Conservation (phyloP, 208 protist genomes). For the Leishmania lainsoni region DNA sequence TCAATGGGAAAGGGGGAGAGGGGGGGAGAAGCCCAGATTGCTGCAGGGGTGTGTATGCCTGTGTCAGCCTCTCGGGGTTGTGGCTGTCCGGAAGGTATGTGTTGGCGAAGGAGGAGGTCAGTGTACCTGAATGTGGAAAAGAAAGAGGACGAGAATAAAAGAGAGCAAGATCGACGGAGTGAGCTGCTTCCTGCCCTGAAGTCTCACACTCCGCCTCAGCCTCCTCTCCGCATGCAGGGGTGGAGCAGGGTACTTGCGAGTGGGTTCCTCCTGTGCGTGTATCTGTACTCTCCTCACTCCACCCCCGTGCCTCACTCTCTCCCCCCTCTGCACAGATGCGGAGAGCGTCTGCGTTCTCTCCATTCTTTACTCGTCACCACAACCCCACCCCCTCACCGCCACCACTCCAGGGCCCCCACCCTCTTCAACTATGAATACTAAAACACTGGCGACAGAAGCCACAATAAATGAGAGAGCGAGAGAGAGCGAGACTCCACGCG, state of each 20-base stretch:
- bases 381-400: background rate
- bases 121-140: background rate
- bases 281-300: background rate
- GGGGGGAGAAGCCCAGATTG: background rate
- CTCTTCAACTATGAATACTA: background rate
- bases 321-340: background rate
- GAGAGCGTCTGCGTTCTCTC: background rate
- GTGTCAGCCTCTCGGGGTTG: background rate
- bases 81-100: background rate
- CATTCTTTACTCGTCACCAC: background rate
- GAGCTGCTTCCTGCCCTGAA: too few species aligned
- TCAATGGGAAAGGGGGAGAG: background rate
- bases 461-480: background rate
- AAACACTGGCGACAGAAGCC: background rate
- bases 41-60: background rate
- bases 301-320: background rate
- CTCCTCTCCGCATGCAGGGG: background rate
- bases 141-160: background rate
- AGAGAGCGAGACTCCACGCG: background rate
- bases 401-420: background rate
- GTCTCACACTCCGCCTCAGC: background rate
- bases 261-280: background rate
- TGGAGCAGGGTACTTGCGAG: background rate
- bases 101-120: background rate
- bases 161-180: background rate